Base-by-base conservation (phyloP, 768 basidiomycete species). In the Pisolithus tinctorius region DNA sequence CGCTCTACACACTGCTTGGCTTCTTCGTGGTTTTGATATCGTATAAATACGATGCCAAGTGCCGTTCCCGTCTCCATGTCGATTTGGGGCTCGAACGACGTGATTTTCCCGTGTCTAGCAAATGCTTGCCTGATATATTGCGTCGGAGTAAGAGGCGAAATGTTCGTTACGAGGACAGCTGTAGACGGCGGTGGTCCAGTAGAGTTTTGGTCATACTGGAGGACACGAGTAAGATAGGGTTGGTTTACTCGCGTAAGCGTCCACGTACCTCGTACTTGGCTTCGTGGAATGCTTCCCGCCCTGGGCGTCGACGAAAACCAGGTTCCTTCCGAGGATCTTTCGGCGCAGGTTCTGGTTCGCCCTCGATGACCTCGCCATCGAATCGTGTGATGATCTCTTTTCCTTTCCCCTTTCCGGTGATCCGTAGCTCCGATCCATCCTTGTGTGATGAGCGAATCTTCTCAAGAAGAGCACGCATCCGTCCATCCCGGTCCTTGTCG, bases 1-100 rank as follows among this genome's bases (percentile, higher is more conserved):
- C 72, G 75, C 52, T 76, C 76, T 23, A 87, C 74, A 53, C 88
- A 92, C 42, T 68, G 61, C 50, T 74, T 75, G 4, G 92, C 93
- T 41, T 88, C 84, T 14, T 83, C 82, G 54, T 84, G 81, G 0
- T 77, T 70, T 16, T 67, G 61, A 61, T 71, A 97, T 56, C 78
- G 80, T 55, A 97, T 77, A 61, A 80, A 81, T 39, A 91, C 80
- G 39, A 97, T 79, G 2, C 94, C 93, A 1, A 96, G 77, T 1
- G 85, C 80, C 45, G 81, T 84, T 3, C 93, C 93, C n/a, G 83
- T 90, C 47, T 77, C 74, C 51, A 78, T 76, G 68, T 95, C 88
- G 52, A 87, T 80, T 60, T 92, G 87, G 10, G 83, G 77, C 51
- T 93, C 89, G 51, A 90, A 83, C 3, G 81, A 76, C 6, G 70